Evolutionary conservation across 208 protist genomes (phyloP).

Genomic region (Acanthamoeba lenticulata): DNA sequence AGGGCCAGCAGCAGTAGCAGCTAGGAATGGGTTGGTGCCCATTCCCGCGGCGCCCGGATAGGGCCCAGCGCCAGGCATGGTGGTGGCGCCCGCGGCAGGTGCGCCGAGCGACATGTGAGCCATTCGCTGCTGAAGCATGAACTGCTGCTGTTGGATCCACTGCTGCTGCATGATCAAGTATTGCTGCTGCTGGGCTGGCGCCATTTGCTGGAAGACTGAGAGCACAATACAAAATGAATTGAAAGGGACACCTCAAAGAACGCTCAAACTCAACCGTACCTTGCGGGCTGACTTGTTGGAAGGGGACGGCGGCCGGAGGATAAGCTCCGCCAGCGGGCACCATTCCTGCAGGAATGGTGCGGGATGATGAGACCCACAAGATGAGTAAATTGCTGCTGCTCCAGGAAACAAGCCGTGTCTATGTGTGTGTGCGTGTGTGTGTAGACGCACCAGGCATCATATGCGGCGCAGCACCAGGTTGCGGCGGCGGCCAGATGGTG

Average conservation of each 20-base stretch:
- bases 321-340: background rate
- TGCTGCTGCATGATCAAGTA: constrained; percentile 49
- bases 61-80: background rate
- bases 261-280: no score
- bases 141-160: constrained; percentile 63
- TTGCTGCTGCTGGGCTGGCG: constrained; percentile 32
- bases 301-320: background rate
- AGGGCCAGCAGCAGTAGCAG: background rate
- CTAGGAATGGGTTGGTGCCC: constrained; percentile 17
- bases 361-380: background rate
- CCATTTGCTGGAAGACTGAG: constrained; percentile 39
- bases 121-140: constrained; percentile 43
- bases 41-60: background rate
- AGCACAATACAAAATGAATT: background rate
- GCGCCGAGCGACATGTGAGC: background rate
- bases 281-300: constrained; percentile 23
- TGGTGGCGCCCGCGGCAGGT: background rate
- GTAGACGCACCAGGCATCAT: no score
- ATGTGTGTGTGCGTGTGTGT: no score
- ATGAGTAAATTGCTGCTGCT: no score
- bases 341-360: background rate
- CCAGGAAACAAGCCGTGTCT: no score
- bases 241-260: background rate
- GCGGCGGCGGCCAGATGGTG: constrained; percentile 33
- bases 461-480: background rate